Conservation (phyloP, 1,284 basidiomycete genomes). For the Naganishia liquefaciens region DNA sequence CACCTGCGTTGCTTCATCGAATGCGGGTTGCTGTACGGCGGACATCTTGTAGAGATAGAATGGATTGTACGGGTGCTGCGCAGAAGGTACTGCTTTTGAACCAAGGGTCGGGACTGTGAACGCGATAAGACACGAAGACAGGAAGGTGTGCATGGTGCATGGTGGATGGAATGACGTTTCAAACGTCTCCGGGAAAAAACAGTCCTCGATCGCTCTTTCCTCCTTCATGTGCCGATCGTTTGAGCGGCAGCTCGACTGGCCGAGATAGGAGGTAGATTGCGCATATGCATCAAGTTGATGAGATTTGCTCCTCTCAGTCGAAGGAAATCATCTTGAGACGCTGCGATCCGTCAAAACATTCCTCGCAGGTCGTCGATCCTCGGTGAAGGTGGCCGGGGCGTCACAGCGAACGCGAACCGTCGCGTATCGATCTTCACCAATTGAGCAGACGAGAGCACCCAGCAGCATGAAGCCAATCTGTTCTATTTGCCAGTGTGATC, state of each 20-base stretch:
- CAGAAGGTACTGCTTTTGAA: too few relatives aligned
- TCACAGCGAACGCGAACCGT: too few relatives aligned
- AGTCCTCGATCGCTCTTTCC: not conserved
- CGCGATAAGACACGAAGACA: too few relatives aligned
- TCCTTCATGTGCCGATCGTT: not conserved
- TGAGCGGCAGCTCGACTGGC: not conserved
- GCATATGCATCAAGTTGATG: too few relatives aligned
- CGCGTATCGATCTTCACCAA: too few relatives aligned
- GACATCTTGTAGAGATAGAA: constrained; percentile 6
- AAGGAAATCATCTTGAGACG: not conserved
- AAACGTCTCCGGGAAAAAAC: not conserved
- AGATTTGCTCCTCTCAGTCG: too few relatives aligned
- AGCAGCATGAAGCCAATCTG: constrained; percentile 19
- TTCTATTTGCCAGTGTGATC: constrained; percentile 7
- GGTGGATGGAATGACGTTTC: constrained; percentile 2
- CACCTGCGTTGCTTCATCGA: constrained; percentile 77
- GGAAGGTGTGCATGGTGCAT: too few relatives aligned
- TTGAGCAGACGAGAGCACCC: too few relatives aligned
- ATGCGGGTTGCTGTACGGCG: constrained; percentile 55
- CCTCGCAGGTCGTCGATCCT: too few relatives aligned
- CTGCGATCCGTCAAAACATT: too few relatives aligned
- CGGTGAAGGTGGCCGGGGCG: too few relatives aligned
- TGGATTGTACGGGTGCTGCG: not conserved
- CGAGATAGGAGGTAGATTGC: not conserved
- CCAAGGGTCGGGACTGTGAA: too few relatives aligned